Conservation (phyloP, 805 yeast genomes). For the Teunomyces tritomae region DNA sequence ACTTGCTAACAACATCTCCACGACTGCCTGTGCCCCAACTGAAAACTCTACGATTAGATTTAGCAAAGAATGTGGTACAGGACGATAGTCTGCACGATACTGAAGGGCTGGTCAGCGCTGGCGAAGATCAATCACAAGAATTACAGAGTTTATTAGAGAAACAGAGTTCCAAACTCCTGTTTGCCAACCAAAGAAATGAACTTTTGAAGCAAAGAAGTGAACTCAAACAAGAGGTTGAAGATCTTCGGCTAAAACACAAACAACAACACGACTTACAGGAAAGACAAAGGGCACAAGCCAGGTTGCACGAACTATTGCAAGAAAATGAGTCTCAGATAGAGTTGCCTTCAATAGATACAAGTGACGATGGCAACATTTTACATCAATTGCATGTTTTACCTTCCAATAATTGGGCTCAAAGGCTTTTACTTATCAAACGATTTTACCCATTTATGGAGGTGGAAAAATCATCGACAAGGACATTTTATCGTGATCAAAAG, state of each 20-base stretch:
- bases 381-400: conserved; percentile 34
- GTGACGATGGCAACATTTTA: conserved; percentile 19
- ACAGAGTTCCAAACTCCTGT: conserved; percentile 15
- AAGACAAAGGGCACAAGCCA: conserved; percentile 11
- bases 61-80: conserved; percentile 5
- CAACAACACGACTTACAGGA: conserved; percentile 12
- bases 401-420: conserved; percentile 27
- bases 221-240: conserved; percentile 15
- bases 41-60: conserved; percentile 9
- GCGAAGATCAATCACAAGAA: neutral
- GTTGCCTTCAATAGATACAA: neutral
- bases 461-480: conserved; percentile 12
- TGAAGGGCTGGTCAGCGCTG: neutral
- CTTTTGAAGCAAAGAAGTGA: conserved; percentile 18
- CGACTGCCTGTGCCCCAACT: conserved; percentile 6
- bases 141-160: neutral
- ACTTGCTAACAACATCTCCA: conserved; percentile 25
- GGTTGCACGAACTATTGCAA: conserved; percentile 18
- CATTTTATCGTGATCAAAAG: conserved; percentile 9
- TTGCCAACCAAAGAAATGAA: conserved; percentile 14
- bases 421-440: conserved; percentile 14
- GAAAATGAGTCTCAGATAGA: conserved; percentile 11
- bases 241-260: conserved; percentile 11
- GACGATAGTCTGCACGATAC: neutral
- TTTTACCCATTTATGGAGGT: conserved; percentile 26